Evolutionary conservation across 1,139 yeast genomes (phyloP).

Genomic region (Suhomyces chickasaworum): DNA sequence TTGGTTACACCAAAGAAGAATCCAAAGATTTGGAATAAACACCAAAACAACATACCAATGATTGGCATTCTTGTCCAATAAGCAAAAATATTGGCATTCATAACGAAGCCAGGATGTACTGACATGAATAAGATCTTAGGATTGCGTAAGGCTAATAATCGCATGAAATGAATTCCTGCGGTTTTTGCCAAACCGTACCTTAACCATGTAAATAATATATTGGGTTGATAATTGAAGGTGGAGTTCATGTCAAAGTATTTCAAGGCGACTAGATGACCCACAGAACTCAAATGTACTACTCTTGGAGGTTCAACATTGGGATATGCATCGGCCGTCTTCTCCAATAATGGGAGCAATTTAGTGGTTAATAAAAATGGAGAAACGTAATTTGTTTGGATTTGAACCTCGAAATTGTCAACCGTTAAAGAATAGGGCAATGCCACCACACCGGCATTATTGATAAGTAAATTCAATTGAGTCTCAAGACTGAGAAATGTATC

Average conservation of each 20-base stretch:
- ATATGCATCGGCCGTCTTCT: slow-evolving; percentile 31
- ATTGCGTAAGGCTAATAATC: slow-evolving; percentile 63
- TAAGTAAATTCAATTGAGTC: slow-evolving; percentile 56
- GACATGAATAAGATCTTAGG: slow-evolving; percentile 67
- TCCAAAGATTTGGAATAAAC: slow-evolving; percentile 67
- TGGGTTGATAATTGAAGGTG: slow-evolving; percentile 62
- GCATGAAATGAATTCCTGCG: slow-evolving; percentile 75
- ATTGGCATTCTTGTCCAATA: slow-evolving; percentile 80
- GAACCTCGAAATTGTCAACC: slow-evolving; percentile 75
- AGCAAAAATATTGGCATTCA: slow-evolving; percentile 73
- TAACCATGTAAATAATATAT: slow-evolving; percentile 71
- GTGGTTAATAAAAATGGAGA: slow-evolving; percentile 75
- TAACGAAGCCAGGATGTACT: slow-evolving; percentile 85
- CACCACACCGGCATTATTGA: slow-evolving; percentile 84
- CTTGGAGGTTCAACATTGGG: slow-evolving; percentile 49
- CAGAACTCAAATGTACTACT: slow-evolving; percentile 66
- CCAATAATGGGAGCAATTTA: slow-evolving; percentile 57
- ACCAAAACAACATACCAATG: slow-evolving; percentile 71
- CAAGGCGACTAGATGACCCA: slow-evolving; percentile 64
- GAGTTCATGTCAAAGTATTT: slow-evolving; percentile 52
- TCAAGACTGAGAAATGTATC: slow-evolving; percentile 52
- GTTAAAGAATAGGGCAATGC: slow-evolving; percentile 69
- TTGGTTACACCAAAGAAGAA: slow-evolving; percentile 67
- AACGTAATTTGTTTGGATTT: slow-evolving; percentile 76
- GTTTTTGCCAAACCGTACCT: slow-evolving; percentile 81